phyloP scores from a whole-genome alignment of 2,329 filamentous ascomycete species.

The Epicoccum nigrum region DNA sequence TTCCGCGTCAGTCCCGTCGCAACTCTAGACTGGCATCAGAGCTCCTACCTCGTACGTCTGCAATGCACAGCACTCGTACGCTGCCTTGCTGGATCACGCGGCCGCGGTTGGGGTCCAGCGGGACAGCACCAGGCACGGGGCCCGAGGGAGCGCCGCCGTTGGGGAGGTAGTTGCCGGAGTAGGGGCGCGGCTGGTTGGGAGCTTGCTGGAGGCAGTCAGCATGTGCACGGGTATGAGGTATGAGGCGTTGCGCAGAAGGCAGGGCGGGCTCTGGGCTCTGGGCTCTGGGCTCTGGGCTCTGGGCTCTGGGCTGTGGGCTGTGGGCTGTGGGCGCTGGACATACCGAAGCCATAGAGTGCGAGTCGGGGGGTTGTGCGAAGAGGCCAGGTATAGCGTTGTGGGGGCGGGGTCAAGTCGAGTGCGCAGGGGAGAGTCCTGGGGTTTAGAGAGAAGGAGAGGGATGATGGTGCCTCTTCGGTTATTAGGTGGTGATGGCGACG shows the following conservation, averaged over 20 bases:
- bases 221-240: conserved; percentile 12
- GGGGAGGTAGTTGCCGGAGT: conserved; percentile 55
- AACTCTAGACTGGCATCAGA: fast-evolving
- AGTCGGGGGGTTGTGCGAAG: conserved; percentile 29
- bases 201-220: conserved; percentile 52
- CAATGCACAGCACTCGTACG: conserved; percentile 58
- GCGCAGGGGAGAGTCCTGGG: conserved; percentile 16
- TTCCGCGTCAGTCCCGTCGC: conserved; percentile 16
- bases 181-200: conserved; percentile 58
- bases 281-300: conserved; percentile 5
- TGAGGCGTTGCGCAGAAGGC: no score
- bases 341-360: conserved; percentile 46
- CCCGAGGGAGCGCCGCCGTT: conserved; percentile 54
- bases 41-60: conserved; percentile 57
- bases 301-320: conserved; percentile 19
- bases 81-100: conserved; percentile 58
- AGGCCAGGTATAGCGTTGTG: conserved; percentile 26
- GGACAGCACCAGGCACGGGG: conserved; percentile 52
- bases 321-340: conserved; percentile 21
- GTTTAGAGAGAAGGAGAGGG: conserved; percentile 17
- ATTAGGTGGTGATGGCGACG: conserved; percentile 34
- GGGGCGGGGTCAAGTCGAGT: conserved; percentile 8
- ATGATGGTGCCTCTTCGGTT: conserved; percentile 31
- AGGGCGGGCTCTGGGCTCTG: conserved; percentile 15
- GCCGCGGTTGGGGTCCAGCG: conserved; percentile 60